Conservation (phyloP, 129 eudicot genomes). For the Calendula officinalis region DNA sequence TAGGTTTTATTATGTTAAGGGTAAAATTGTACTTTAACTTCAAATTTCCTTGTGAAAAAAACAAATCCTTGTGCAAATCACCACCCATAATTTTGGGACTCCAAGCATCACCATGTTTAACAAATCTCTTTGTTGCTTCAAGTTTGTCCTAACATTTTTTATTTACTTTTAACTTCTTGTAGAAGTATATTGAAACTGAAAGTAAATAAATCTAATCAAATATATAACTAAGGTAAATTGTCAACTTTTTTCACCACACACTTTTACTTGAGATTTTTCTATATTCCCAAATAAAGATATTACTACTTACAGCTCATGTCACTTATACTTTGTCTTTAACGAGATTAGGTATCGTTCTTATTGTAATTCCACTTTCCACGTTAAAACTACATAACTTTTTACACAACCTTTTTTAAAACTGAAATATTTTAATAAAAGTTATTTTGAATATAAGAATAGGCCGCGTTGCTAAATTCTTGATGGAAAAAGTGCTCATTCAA, state of each 20-base stretch:
- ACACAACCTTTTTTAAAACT: neutral
- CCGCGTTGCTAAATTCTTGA: neutral
- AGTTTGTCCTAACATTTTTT: conserved; percentile 8
- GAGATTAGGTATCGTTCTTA: too few relatives aligned
- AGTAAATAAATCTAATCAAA: too few relatives aligned
- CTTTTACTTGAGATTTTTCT: too few relatives aligned
- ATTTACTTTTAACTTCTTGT: neutral
- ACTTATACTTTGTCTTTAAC: too few relatives aligned
- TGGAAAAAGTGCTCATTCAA: neutral
- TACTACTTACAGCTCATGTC: too few relatives aligned
- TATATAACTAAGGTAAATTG: too few relatives aligned
- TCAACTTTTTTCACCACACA: too few relatives aligned
- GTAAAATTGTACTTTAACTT: too few relatives aligned
- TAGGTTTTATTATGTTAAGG: too few relatives aligned
- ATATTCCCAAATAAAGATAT: too few relatives aligned
- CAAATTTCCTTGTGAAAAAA: too few relatives aligned
- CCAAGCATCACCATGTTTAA: neutral
- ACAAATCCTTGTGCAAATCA: too few relatives aligned
- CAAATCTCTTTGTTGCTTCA: conserved; percentile 12
- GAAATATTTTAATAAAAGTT: neutral
- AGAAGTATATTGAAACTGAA: neutral
- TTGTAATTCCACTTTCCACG: neutral
- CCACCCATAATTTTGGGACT: neutral
- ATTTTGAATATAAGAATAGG: neutral
- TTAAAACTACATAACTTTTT: conserved; percentile 5